Base-by-base conservation (phyloP, 768 basidiomycete genomes). In the Amanita polypyramis region DNA sequence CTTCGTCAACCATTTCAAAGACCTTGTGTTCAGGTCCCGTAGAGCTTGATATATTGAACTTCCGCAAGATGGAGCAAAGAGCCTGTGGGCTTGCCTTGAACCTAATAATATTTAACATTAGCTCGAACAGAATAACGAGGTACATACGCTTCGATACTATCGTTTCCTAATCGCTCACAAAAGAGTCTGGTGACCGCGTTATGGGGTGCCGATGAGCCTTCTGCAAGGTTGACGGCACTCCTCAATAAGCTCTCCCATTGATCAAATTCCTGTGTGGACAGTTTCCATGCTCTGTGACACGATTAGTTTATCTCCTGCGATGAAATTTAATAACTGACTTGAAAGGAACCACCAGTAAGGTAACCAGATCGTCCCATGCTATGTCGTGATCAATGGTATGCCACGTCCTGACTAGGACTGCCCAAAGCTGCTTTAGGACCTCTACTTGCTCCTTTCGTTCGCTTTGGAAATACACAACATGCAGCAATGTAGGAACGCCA, bases 391-490 rank as follows among this genome's bases (percentile, higher is more conserved):
- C 58, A 5, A 54, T 51, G 15, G 56, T 57, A 29, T 59, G 49
- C 55, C 64, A 62, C 2, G 58, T 61, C 44, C 57, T 60, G 3
- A 72, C 74, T 17, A 75, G 49, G 34, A 72, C 55, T 3, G 49
- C 56, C 81, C 81, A 82, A 17, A 80, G 57, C 40, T 69, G 64
- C 27, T 72, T 69, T 23, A 63, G 66, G 30, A 67, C 58, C 34
- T 70, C 64, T 40, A 55, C 51, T 14, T 55, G 66, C 39, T 54
- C 58, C 21, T 54, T 56, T 43, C 52, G 53, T 41, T 63, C 61
- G n/a, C 56, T 58, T 15, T 55, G 55, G 14, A 55, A 55, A 21
- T 58, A 62, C 23, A 71, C 43, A 23, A 65, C 58, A 29, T 64
- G 58, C 33, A 76, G 51, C 36, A 75, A 55, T 1, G 65, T 62